A percentile compares a stretch with the other conserved stretches of the same genome.
These are phyloP conservation scores for Teunomyces barrocoloradensis DNA, from an alignment of 805 yeast genomes.

Conservation along the genomic window DNA sequence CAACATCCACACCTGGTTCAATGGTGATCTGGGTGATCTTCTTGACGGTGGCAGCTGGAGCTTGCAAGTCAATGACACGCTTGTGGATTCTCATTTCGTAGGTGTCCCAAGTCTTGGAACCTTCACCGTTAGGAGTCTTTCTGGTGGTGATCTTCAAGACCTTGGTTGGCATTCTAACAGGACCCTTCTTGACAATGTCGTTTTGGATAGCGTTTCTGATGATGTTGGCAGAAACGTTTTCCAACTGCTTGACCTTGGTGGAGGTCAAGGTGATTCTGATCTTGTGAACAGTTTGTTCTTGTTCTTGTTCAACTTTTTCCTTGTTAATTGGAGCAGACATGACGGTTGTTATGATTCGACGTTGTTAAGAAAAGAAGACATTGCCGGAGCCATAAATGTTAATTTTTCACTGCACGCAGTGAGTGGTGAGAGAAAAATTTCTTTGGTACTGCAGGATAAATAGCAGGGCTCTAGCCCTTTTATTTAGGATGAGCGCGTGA, in stretches of 20 bases:
- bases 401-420: conserved; percentile 4
- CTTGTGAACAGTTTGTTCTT: conserved; percentile 80
- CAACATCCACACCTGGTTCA: conserved; percentile 99
- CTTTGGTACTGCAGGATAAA: neutral
- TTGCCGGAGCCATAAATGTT: neutral
- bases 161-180: conserved; percentile 99
- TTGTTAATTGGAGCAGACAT: conserved; percentile 80
- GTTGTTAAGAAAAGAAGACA: conserved; percentile 29
- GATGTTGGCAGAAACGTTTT: conserved; percentile 91
- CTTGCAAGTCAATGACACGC: conserved; percentile 98
- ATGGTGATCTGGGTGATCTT: conserved; percentile 96
- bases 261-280: conserved; percentile 99
- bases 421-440: neutral
- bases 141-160: conserved; percentile 97
- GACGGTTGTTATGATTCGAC: conserved; percentile 24
- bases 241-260: conserved; percentile 97
- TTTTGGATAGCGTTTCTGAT: conserved; percentile 80
- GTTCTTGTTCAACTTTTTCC: conserved; percentile 79
- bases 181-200: conserved; percentile 93
- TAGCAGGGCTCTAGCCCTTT: conserved; percentile 7
- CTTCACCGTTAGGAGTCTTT: conserved; percentile 99
- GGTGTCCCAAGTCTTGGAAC: conserved; percentile 99
- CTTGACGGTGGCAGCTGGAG: conserved; percentile 91
- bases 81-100: conserved; percentile 99
- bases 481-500: neutral